These are phyloP conservation scores for Pueraria montana DNA, from an alignment of 306 rosid genomes.

Conservation along the genomic window DNA sequence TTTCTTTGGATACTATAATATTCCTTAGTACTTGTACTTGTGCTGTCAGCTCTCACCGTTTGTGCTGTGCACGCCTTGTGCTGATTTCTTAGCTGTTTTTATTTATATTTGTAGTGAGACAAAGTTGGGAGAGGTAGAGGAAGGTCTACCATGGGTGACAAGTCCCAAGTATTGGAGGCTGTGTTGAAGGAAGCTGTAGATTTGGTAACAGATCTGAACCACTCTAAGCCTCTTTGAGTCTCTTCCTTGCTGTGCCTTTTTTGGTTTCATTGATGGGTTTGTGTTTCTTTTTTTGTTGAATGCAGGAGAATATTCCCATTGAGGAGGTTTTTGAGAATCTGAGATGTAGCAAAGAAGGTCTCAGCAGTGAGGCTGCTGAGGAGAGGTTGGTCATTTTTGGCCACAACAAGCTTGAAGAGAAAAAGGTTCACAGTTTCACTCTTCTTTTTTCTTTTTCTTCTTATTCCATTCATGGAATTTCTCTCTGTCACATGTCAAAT, in stretches of 20 bases:
- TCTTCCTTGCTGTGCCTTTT: conserved; percentile 1
- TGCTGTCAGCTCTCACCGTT: conserved; percentile 13
- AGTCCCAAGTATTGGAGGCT: conserved; percentile 80
- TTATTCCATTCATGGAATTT: not conserved
- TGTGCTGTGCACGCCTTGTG: conserved; percentile 34
- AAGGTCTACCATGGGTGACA: conserved; percentile 63
- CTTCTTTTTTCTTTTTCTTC: not conserved
- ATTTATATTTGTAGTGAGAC: conserved; percentile 49
- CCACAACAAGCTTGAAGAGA: conserved; percentile 93
- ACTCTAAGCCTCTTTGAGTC: conserved; percentile 16
- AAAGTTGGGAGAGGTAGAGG: conserved; percentile 35
- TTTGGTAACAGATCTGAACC: conserved; percentile 78
- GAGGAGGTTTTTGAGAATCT: conserved; percentile 94
- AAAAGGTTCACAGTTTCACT: conserved; percentile 53
- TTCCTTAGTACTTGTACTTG: not conserved
- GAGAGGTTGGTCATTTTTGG: conserved; percentile 84
- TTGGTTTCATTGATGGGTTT: conserved; percentile 23
- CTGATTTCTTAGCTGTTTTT: conserved; percentile 44
- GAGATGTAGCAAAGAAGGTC: conserved; percentile 96
- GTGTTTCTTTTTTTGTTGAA: conserved; percentile 10
- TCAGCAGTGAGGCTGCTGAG: conserved; percentile 81
- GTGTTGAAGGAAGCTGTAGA: conserved; percentile 86
- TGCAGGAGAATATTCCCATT: conserved; percentile 92
- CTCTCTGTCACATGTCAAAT: not conserved
- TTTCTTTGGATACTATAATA: conserved; percentile 9